These are phyloP conservation scores for Cupressus sempervirens DNA, from an alignment of 75 land plant species.

Conservation along the genomic window DNA sequence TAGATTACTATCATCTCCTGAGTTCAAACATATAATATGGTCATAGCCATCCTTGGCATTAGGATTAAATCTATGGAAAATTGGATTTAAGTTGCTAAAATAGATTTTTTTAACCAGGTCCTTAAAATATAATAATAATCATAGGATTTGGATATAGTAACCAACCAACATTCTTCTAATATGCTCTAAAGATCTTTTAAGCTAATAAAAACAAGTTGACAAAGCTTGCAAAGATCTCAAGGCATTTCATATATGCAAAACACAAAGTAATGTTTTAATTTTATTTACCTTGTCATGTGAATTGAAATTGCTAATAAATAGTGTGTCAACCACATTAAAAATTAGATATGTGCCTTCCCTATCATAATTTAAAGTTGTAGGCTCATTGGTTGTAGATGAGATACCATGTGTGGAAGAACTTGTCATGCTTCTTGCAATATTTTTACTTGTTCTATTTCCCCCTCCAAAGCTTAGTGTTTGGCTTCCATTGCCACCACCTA, in stretches of 20 bases:
- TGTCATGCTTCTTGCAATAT: slow-evolving; percentile 39
- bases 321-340: slow-evolving; percentile 88
- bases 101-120: slow-evolving; percentile 87
- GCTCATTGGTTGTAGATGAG: slow-evolving; percentile 34
- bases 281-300: slow-evolving; percentile 87
- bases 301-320: slow-evolving; percentile 81
- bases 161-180: not conserved
- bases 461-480: slow-evolving; percentile 79
- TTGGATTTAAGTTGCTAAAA: slow-evolving; percentile 73
- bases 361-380: slow-evolving; percentile 59
- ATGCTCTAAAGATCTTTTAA: not conserved
- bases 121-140: slow-evolving; percentile 31
- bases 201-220: not conserved
- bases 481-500: slow-evolving; percentile 76
- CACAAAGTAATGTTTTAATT: not conserved
- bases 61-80: slow-evolving; percentile 82
- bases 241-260: slow-evolving; percentile 1
- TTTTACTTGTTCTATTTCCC: slow-evolving; percentile 66
- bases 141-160: not conserved
- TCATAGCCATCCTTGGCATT: slow-evolving; percentile 97
- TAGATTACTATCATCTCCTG: slow-evolving; percentile 77
- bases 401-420: slow-evolving; percentile 45
- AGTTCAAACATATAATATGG: slow-evolving; percentile 73
- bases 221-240: not conserved
- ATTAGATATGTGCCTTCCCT: slow-evolving; percentile 88